phyloP scores from a whole-genome alignment of 352 stramenopile species.

The Phytophthora megakarya region DNA sequence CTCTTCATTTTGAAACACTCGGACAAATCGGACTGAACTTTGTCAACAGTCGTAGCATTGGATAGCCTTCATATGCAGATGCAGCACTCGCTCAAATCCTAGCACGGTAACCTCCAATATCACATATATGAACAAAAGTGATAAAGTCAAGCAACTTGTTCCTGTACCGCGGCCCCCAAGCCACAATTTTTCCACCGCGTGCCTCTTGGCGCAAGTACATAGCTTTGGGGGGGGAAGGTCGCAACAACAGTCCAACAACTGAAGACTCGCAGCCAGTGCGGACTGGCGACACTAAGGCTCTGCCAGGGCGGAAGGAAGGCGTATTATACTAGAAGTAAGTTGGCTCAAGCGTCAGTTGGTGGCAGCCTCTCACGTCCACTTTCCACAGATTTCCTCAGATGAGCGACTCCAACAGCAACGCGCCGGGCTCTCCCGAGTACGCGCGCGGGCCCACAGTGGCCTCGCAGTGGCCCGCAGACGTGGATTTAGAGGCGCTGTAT shows the following conservation, averaged over 20 bases:
- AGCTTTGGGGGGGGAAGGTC: constrained; percentile 29
- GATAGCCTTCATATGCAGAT: no score
- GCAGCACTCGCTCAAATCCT: no score
- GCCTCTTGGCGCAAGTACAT: constrained; percentile 23
- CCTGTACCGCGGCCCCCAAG: background rate
- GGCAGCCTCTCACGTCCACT: background rate
- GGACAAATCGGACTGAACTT: no score
- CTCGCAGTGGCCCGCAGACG: constrained; percentile 70
- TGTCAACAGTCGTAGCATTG: no score
- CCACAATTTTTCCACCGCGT: constrained; percentile 31
- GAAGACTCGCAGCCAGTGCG: constrained; percentile 20
- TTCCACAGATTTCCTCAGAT: constrained; percentile 17
- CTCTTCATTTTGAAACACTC: no score
- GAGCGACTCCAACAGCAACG: constrained; percentile 19
- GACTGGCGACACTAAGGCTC: constrained; percentile 14
- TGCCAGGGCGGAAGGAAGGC: constrained; percentile 11
- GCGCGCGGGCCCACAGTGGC: constrained; percentile 31
- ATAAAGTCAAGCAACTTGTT: background rate
- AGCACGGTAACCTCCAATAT: no score
- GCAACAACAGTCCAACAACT: constrained; percentile 10
- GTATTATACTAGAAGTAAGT: background rate
- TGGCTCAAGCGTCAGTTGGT: background rate
- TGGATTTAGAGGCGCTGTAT: constrained; percentile 83
- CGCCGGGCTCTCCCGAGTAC: constrained; percentile 30
- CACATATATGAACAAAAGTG: no score